Conservation (phyloP, 2,329 filamentous ascomycete genomes). For the Whalleya microplaca region DNA sequence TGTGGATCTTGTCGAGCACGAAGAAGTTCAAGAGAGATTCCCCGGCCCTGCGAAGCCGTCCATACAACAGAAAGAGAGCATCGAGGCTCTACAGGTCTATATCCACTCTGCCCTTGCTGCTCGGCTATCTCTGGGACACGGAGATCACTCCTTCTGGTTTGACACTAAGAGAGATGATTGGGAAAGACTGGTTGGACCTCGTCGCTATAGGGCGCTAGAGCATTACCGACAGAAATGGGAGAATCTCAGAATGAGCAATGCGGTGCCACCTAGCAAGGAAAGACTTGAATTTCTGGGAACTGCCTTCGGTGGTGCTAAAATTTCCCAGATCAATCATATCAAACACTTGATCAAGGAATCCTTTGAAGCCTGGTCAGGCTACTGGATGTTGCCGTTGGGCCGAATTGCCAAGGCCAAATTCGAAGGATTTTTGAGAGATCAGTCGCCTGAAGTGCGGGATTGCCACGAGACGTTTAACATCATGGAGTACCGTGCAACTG, state of each 20-base stretch:
- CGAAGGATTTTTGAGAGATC: conserved; percentile 16
- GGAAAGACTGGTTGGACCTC: conserved; percentile 29
- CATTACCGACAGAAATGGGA: conserved; percentile 30
- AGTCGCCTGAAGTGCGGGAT: conserved; percentile 13
- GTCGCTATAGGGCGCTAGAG: conserved; percentile 19
- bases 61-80: conserved; percentile 16
- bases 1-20: conserved; percentile 5
- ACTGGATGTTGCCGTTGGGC: conserved; percentile 28
- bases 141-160: conserved; percentile 34
- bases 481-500: conserved; percentile 34
- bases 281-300: conserved; percentile 29
- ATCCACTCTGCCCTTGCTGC: conserved; percentile 26
- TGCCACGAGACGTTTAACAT: conserved; percentile 35
- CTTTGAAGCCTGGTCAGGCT: conserved; percentile 29
- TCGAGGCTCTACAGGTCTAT: conserved; percentile 16
- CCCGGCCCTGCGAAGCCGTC: conserved; percentile 21
- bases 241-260: not conserved
- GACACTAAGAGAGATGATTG: conserved; percentile 31
- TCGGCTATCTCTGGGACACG: conserved; percentile 13
- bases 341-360: conserved; percentile 34
- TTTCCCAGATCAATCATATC: conserved; percentile 35
- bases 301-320: conserved; percentile 34
- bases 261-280: not conserved
- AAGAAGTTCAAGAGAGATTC: conserved; percentile 3
- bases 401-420: conserved; percentile 18